Evolutionary conservation across 1,284 basidiomycete species (phyloP), one percentile per base, ranked within the genome.

Genomic region (Cutaneotrichosporon cyanovorans): DNA sequence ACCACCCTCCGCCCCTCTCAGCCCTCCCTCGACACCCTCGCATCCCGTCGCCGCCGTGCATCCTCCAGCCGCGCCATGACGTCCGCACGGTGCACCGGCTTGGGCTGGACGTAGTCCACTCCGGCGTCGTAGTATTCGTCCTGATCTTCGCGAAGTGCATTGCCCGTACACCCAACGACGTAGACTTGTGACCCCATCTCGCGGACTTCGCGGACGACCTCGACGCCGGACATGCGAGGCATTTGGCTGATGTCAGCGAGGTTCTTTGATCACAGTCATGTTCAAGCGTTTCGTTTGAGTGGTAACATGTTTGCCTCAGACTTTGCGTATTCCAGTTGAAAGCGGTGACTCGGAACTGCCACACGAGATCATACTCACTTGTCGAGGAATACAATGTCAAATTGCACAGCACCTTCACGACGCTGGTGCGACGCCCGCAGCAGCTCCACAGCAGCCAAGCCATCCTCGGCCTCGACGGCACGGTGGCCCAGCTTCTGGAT

Each of bases 391-490:
- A 48, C 50, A 16, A 52, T 35, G 34, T 52, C 46, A n/a, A 42
- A 48, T 49, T 85, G 81, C 25, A 28, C 25, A 28, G 25, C 25
- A 12, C 25, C 25, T 7, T 7, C 8, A 28, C 25, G 25, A 7
- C 25, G 25, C 25, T 28, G 8, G 25, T 28, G 25, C 25, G 25
- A 7, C 25, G 25, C 25, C 8, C 25, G 25, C 8, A 28, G 7
- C 8, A 28, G 25, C 25, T 28, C 25, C 40, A 91, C 72, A 6
- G 87, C 88, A 23, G 84, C 71, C 62, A 83, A 80, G 5, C 89
- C 89, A 60, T 93, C 90, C 69, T 91, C 87, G n/a, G 90, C 89
- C 5, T 80, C 82, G 3, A 78, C 75, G 16, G 91, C 87, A 36
- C 70, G 67, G 68, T 86, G 89, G 1, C 88, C 87, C 4, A 92